These are phyloP conservation scores for Geotrichum aggregatum DNA, from an alignment of 1,139 yeast species.

Conservation along the genomic window DNA sequence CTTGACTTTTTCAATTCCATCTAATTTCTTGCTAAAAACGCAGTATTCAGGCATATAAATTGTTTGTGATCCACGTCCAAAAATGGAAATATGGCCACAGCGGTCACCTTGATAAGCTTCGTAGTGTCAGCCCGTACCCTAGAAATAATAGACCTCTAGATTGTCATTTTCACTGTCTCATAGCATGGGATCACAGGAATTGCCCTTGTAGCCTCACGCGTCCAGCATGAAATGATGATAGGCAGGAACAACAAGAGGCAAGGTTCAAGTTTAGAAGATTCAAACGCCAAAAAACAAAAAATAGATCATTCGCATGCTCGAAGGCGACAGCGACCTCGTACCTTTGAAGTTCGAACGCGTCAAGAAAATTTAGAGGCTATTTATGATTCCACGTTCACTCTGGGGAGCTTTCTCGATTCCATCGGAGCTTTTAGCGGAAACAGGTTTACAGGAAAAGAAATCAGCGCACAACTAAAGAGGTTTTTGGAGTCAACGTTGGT, in stretches of 20 bases:
- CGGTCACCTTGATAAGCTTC: no score
- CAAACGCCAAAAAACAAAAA: neutral
- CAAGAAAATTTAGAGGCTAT: neutral
- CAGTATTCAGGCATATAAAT: no score
- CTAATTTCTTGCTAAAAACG: no score
- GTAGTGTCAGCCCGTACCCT: no score
- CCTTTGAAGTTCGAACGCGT: constrained; percentile 3
- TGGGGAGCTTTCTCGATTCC: neutral
- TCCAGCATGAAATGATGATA: neutral
- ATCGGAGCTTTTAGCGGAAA: constrained; percentile 6
- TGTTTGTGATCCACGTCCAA: no score
- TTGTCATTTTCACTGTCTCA: no score
- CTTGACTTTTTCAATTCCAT: no score
- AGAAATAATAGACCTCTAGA: no score
- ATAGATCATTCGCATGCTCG: neutral
- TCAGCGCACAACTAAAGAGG: neutral
- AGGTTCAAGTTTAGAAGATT: neutral
- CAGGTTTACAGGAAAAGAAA: neutral
- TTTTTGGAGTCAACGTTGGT: constrained; percentile 5
- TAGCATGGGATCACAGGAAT: no score
- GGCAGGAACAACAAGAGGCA: neutral
- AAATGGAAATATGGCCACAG: no score
- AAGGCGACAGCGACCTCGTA: neutral
- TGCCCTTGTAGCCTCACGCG: no score
- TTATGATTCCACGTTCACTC: neutral